A percentile compares a stretch with the other conserved stretches of the same genome.
Evolutionary conservation across 78 protist genomes (phyloP).

Genomic region (Polysphondylium violaceum): DNA sequence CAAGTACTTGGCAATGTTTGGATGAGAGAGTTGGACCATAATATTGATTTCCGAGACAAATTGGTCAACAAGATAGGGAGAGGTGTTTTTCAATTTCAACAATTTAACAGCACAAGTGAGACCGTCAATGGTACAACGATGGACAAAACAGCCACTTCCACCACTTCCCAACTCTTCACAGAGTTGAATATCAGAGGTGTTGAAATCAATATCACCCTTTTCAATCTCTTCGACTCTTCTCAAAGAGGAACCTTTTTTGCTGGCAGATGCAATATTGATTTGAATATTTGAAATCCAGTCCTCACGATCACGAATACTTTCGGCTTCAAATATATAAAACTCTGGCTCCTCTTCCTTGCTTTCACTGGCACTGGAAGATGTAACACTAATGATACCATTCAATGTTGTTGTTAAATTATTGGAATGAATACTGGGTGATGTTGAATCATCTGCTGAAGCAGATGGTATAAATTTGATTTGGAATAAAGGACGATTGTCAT

Average conservation of each 20-base stretch:
- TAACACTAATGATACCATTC: neutral
- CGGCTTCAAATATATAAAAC: slow-evolving; percentile 6
- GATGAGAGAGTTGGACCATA: slow-evolving; percentile 58
- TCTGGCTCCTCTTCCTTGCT: neutral
- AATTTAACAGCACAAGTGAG: slow-evolving; percentile 80
- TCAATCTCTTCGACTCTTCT: slow-evolving; percentile 17
- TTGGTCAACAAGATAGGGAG: slow-evolving; percentile 24
- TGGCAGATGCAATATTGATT: neutral
- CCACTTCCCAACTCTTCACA: slow-evolving; percentile 73
- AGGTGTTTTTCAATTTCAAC: slow-evolving; percentile 38
- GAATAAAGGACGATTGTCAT: slow-evolving; percentile 51
- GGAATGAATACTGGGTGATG: slow-evolving; percentile 1
- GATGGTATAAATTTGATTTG: slow-evolving; percentile 16
- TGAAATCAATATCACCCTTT: slow-evolving; percentile 64
- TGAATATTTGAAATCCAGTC: slow-evolving; percentile 41
- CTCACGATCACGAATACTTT: slow-evolving; percentile 42
- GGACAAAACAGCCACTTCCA: slow-evolving; percentile 77
- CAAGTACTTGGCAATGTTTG: slow-evolving; percentile 70
- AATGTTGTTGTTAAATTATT: too few relatives aligned
- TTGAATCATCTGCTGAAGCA: neutral
- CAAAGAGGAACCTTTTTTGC: neutral
- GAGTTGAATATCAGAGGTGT: slow-evolving; percentile 28
- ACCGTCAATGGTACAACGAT: slow-evolving; percentile 78
- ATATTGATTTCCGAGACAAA: slow-evolving; percentile 55
- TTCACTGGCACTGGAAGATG: neutral